Evolutionary conservation across 176 grass and related monocot species (phyloP).

Genomic region (Olyra latifolia): DNA sequence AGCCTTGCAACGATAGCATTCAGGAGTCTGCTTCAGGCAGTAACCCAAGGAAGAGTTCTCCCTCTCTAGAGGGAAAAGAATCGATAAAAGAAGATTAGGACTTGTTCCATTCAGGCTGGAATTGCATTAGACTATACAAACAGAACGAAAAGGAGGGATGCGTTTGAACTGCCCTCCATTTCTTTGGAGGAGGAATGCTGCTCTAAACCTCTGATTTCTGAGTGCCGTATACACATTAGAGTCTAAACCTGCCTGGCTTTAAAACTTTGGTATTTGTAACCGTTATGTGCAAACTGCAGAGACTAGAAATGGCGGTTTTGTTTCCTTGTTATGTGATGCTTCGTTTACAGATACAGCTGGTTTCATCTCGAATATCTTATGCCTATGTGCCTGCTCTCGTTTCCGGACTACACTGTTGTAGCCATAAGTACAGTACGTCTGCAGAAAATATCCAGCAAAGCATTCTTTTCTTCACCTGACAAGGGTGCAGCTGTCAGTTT

Average conservation of each 20-base stretch:
- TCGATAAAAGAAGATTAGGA: constrained; percentile 26
- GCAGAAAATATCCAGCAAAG: neutral
- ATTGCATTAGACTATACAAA: constrained; percentile 38
- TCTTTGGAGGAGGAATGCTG: neutral
- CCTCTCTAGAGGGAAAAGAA: constrained; percentile 33
- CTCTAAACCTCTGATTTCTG: constrained; percentile 16
- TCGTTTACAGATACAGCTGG: neutral
- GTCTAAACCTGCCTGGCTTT: constrained; percentile 30
- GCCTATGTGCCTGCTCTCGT: neutral
- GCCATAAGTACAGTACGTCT: neutral
- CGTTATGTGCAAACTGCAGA: constrained; percentile 32
- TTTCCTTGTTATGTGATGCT: neutral
- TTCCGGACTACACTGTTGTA: neutral
- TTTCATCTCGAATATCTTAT: constrained; percentile 9
- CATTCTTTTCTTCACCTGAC: neutral
- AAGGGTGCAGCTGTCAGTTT: neutral
- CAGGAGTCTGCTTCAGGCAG: constrained; percentile 37
- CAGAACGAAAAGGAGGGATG: constrained; percentile 11
- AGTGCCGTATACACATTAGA: constrained; percentile 38
- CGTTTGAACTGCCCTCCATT: constrained; percentile 35
- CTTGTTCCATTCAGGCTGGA: constrained; percentile 20
- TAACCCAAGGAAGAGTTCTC: constrained; percentile 25
- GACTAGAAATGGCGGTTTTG: constrained; percentile 37
- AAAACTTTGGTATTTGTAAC: constrained; percentile 25
- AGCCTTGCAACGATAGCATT: neutral